A percentile compares a stretch with the other conserved stretches of the same genome.
phyloP scores from a whole-genome alignment of 805 yeast species.

The Nakazawaea ernobii region DNA sequence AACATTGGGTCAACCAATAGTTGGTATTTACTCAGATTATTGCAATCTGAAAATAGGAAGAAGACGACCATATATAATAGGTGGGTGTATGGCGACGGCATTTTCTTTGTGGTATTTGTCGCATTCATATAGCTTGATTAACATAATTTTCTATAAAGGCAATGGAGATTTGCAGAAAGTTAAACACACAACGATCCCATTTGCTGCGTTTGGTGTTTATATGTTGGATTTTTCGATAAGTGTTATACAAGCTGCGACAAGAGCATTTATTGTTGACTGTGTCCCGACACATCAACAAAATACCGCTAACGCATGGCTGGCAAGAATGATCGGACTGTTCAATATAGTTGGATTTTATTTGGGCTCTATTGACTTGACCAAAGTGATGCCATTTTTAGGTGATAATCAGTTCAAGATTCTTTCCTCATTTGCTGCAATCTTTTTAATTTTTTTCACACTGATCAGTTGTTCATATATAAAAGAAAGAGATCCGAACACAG shows the following conservation, averaged over 20 bases:
- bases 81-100: constrained; percentile 45
- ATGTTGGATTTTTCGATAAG: constrained; percentile 51
- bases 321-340: constrained; percentile 55
- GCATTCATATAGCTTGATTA: constrained; percentile 37
- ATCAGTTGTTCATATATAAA: constrained; percentile 34
- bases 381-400: constrained; percentile 34
- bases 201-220: constrained; percentile 50
- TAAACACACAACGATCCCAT: constrained; percentile 32
- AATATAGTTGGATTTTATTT: constrained; percentile 52
- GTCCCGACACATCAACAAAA: constrained; percentile 54
- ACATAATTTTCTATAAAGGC: constrained; percentile 21
- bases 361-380: constrained; percentile 41
- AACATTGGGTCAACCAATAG: constrained; percentile 56
- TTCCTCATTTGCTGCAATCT: constrained; percentile 34
- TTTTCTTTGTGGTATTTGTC: constrained; percentile 39
- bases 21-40: constrained; percentile 54
- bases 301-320: constrained; percentile 61
- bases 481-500: constrained; percentile 45
- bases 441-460: constrained; percentile 34
- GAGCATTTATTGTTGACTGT: constrained; percentile 59
- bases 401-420: constrained; percentile 47
- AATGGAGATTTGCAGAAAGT: constrained; percentile 17
- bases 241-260: constrained; percentile 52
- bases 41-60: constrained; percentile 41
- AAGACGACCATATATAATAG: constrained; percentile 50